phyloP scores from a whole-genome alignment of 352 stramenopile genomes.

The Phytopythium litorale region DNA sequence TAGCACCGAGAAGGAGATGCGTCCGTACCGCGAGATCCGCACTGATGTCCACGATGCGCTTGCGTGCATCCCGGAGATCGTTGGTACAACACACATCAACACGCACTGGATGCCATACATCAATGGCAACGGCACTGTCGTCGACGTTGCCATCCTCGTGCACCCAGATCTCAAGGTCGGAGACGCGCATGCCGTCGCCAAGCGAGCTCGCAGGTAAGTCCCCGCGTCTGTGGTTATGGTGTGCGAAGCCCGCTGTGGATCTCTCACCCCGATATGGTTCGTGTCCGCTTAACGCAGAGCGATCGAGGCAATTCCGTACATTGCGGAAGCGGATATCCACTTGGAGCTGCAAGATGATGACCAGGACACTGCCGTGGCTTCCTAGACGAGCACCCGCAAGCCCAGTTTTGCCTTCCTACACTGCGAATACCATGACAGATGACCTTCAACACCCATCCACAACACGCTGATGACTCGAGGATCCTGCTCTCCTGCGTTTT shows the following conservation, averaged over 20 bases:
- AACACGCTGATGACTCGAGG: background rate
- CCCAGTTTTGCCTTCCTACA: background rate
- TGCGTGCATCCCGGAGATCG: conserved; percentile 62
- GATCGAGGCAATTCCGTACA: conserved; percentile 76
- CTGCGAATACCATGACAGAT: background rate
- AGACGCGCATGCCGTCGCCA: conserved; percentile 67
- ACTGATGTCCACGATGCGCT: conserved; percentile 61
- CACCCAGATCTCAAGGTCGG: conserved; percentile 72
- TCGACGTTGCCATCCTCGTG: conserved; percentile 80
- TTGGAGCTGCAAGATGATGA: conserved; percentile 74
- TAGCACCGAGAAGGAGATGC: conserved; percentile 46
- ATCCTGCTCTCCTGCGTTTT: background rate
- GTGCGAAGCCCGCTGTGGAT: background rate
- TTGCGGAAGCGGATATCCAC: conserved; percentile 78
- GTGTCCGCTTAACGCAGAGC: conserved; percentile 26
- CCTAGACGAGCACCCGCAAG: background rate
- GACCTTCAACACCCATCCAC: background rate
- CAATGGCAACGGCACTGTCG: conserved; percentile 55
- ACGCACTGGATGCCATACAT: conserved; percentile 72
- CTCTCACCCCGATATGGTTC: background rate
- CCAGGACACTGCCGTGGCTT: conserved; percentile 10
- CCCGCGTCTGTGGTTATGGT: background rate
- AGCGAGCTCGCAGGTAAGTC: conserved; percentile 60
- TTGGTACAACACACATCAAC: conserved; percentile 74
- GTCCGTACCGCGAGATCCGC: conserved; percentile 74